phyloP scores from a whole-genome alignment of 2,329 filamentous ascomycete species.

The Diaporthe destruens region DNA sequence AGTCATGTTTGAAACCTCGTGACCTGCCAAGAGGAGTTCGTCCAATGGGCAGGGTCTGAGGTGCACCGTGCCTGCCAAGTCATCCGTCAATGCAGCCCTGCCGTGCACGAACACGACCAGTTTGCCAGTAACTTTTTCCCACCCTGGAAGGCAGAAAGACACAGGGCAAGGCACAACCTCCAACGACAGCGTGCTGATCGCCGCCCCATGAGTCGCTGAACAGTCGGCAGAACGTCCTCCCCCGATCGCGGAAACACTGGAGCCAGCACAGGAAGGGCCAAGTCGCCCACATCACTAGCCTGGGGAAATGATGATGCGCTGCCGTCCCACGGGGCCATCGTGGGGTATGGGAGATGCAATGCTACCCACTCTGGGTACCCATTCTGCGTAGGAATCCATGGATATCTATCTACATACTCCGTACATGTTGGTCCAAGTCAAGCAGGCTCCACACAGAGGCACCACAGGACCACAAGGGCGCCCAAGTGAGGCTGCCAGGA shows the following conservation, averaged over 20 bases:
- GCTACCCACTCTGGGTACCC: not conserved
- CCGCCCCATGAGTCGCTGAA: constrained; percentile 23
- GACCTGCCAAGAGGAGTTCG: constrained; percentile 22
- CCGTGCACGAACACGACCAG: constrained; percentile 11
- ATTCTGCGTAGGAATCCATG: too few species aligned
- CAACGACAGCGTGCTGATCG: constrained; percentile 16
- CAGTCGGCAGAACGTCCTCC: constrained; percentile 13
- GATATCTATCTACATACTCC: too few species aligned
- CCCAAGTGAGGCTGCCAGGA: constrained; percentile 26
- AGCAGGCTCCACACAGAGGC: constrained; percentile 1
- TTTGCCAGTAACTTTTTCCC: not conserved
- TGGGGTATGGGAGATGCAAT: constrained; percentile 25
- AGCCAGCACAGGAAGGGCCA: not conserved
- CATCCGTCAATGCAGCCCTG: constrained; percentile 28
- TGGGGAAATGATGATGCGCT: constrained; percentile 34
- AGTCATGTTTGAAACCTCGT: constrained; percentile 27
- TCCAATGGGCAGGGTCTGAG: constrained; percentile 8
- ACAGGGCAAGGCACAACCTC: not conserved
- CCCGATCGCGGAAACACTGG: constrained; percentile 5
- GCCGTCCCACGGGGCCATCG: constrained; percentile 15
- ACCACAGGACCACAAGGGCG: constrained; percentile 1
- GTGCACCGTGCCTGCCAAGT: constrained; percentile 27
- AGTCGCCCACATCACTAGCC: not conserved
- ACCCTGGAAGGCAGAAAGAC: not conserved
- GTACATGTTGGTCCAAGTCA: constrained; percentile 16